Evolutionary conservation across 306 rosid genomes (phyloP), one percentile per base, ranked within the genome.

Genomic region (Mimosa pudica): DNA sequence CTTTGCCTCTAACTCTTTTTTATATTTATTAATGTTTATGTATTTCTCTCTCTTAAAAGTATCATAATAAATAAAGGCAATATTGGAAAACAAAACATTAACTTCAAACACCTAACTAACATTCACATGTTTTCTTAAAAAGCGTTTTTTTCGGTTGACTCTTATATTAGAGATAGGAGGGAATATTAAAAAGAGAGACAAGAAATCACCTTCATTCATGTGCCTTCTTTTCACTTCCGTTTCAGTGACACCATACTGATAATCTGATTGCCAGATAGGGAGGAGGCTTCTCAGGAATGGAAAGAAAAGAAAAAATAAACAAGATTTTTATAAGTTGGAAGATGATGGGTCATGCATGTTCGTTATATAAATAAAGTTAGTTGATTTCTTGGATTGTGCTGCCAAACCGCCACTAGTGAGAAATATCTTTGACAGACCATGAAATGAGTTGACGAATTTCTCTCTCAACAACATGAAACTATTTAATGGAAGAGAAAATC

Each of bases 401-500:
- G 55, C 63, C 42, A 52, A 52, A 47, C 52, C 52, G 16, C 49
- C 64, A 38, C 42, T 38, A 33, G 11, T 35, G 64, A 52, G 35
- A 73, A 51, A 73, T 33, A n/a, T 18, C 20, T 71, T 33, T 4
- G n/a, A 7, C 63, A 20, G 33, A n/a, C 32, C 4, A 3, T 42
- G 35, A 38, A n/a, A 42, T 0, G 20, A 68, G 35, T 41, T 41
- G 52, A 44, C 73, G n/a, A 18, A 42, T 67, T 67, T 48, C 52
- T 68, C 45, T 44, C 30, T 14, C 24, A 33, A 2, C 66, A 16
- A 20, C 76, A 52, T 70, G 52, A 73, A 33, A 35, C 14, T 38
- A 55, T 8, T 74, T 38, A 74, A 55, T 57, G 68, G 16, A 35
- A 41, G 41, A 38, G 54, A 11, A 74, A 74, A 55, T 41, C 52